phyloP scores from a whole-genome alignment of 225 moss, liverwort and hornwort species.

The Marchantia paleacea region DNA sequence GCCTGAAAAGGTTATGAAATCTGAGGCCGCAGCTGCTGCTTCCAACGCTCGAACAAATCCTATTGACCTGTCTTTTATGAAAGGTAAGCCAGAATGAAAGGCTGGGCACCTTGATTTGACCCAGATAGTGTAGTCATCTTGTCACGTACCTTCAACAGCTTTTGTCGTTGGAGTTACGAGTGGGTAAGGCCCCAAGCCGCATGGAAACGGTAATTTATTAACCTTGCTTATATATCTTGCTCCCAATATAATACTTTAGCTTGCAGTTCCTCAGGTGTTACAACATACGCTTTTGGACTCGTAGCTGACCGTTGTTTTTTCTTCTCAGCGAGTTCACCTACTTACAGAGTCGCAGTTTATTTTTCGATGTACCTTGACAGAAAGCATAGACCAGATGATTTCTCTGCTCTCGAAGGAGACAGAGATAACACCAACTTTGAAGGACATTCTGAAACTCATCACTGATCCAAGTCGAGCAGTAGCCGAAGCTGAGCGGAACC shows the following conservation, averaged over 20 bases:
- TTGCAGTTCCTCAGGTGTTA: too few species aligned
- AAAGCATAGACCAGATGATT: slow-evolving; percentile 66
- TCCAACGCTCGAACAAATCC: slow-evolving; percentile 46
- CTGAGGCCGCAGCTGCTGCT: slow-evolving; percentile 35
- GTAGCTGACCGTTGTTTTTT: not conserved
- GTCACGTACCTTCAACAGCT: not conserved
- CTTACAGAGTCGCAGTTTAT: not conserved
- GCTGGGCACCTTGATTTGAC: not conserved
- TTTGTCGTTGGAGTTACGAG: not conserved
- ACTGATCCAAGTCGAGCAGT: slow-evolving; percentile 74
- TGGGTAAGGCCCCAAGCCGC: too few species aligned
- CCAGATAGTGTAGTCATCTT: not conserved
- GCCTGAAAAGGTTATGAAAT: slow-evolving; percentile 77
- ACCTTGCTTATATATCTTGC: too few species aligned
- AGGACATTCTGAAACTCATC: slow-evolving; percentile 70
- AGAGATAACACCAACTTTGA: slow-evolving; percentile 77
- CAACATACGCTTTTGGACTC: not conserved
- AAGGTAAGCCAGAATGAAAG: slow-evolving; percentile 46
- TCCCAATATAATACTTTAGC: too few species aligned
- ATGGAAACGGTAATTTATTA: too few species aligned
- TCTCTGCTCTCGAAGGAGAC: slow-evolving; percentile 51
- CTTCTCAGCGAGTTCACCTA: not conserved
- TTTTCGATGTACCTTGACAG: slow-evolving; percentile 37
- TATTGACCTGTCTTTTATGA: slow-evolving; percentile 66
- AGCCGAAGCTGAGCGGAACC: slow-evolving; percentile 58